Evolutionary conservation across 805 yeast genomes (phyloP).

Genomic region (Sugiyamaella lignohabitans): DNA sequence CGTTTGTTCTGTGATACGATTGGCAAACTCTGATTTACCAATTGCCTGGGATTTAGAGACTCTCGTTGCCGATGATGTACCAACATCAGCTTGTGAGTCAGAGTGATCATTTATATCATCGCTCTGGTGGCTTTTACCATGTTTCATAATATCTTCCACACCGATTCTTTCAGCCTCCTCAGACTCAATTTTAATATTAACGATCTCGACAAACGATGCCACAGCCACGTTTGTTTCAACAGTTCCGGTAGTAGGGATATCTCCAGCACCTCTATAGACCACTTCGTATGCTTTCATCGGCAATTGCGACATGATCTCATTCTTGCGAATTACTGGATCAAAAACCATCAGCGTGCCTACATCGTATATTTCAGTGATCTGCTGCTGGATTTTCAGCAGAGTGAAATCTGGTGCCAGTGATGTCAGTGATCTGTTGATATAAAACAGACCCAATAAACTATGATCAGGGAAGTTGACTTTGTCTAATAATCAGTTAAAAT

Average conservation of each 20-base stretch:
- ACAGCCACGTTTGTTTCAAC: no score
- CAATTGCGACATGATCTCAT: constrained; percentile 11
- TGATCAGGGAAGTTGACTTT: constrained; percentile 27
- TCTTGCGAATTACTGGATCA: constrained; percentile 11
- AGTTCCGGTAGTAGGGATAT: not conserved
- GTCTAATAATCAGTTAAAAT: constrained; percentile 20
- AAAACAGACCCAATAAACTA: constrained; percentile 32
- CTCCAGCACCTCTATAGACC: constrained; percentile 9
- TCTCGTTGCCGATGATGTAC: not conserved
- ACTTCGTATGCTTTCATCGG: constrained; percentile 24
- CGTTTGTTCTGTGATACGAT: constrained; percentile 17
- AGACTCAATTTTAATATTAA: constrained; percentile 20
- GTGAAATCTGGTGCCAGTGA: not conserved
- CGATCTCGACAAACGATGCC: constrained; percentile 18
- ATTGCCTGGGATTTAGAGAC: not conserved
- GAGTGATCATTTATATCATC: constrained; percentile 8
- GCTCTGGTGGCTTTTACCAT: constrained; percentile 9
- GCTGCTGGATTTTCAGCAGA: not conserved
- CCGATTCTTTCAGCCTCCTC: constrained; percentile 30
- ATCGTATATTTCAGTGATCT: constrained; percentile 10
- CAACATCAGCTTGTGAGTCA: constrained; percentile 10
- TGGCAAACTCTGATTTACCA: not conserved
- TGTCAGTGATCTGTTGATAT: constrained; percentile 10
- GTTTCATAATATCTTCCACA: constrained; percentile 24
- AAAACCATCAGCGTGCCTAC: constrained; percentile 20